Base-by-base conservation (phyloP, 2,329 filamentous ascomycete species). In the Fusarium hostae region DNA sequence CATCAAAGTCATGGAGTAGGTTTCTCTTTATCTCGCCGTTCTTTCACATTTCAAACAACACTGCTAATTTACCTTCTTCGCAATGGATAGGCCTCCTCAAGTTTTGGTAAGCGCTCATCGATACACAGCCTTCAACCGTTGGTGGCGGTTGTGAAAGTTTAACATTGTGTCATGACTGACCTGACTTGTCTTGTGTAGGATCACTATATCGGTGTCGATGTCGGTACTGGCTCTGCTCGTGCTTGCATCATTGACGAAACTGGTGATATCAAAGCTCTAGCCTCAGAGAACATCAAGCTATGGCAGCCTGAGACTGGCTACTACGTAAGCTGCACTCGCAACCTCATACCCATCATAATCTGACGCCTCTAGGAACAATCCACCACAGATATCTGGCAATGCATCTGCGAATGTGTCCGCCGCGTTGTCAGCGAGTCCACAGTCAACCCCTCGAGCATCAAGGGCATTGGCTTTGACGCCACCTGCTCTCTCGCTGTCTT, bases 401-500 rank as follows among this genome's bases (percentile, higher is more conserved):
- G 94, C 82, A 97, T 99, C 80, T 97, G 95, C 84, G 88, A 90
- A 67, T 96, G 94, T 44, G 94, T 98, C 40, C 92, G 94, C 77
- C 88, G 91, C 57, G 94, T 95, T 47, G 88, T 98, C 77, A 88
- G 87, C 78, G 92, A 97, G 81, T 92, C 95, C 74, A 91, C 91
- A 75, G 91, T 97, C 74, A 90, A 95, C 76, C 88, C 91, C 8
- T 85, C 84, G 70, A 90, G 89, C 39, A 92, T 99, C 76, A 92
- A 92, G 75, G 96, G 96, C 64, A 94, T 99, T 77, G 96, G 96
- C 58, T 98, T 99, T 81, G 96, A 99, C 81, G 96, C 96, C 26
- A 99, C 96, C n/a, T 99, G 96, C 86, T 99, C 96, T 22, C 89
- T 99, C 32, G 89, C 95, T 35, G 95, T 98, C 75, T 97, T 99